These are phyloP conservation scores for Cynanchum wilfordii DNA, from an alignment of 257 asterid species.

Conservation along the genomic window DNA sequence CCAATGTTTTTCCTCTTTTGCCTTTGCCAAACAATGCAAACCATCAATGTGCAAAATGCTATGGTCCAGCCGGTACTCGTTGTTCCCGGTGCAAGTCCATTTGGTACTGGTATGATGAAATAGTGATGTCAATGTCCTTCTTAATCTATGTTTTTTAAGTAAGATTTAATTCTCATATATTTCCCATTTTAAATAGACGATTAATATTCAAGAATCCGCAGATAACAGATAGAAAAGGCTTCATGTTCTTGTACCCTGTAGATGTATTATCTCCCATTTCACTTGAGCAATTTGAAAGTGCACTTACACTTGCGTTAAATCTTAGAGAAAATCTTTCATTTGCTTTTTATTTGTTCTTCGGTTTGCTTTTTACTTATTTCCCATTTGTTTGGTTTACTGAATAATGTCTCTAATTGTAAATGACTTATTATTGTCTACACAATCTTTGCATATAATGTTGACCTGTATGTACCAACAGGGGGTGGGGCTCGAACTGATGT, in stretches of 20 bases:
- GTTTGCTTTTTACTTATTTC: neutral
- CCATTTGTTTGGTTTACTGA: neutral
- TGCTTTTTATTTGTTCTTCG: neutral
- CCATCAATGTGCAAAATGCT: slow-evolving; percentile 71
- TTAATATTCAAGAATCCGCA: neutral
- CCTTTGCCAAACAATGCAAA: slow-evolving; percentile 41
- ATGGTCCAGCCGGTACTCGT: slow-evolving; percentile 59
- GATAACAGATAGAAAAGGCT: neutral
- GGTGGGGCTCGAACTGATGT: neutral
- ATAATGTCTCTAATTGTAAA: neutral
- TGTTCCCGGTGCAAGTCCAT: slow-evolving; percentile 77
- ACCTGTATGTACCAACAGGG: neutral
- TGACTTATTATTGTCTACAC: neutral
- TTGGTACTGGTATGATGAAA: slow-evolving; percentile 67
- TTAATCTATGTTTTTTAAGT: neutral
- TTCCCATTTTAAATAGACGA: neutral
- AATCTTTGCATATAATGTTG: neutral
- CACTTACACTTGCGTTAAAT: neutral
- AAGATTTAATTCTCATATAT: neutral
- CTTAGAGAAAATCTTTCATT: neutral
- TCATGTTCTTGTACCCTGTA: neutral
- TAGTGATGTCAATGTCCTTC: neutral
- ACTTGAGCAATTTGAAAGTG: neutral
- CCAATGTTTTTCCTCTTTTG: slow-evolving; percentile 33
- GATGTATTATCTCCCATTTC: neutral